Evolutionary conservation across 257 asterid genomes (phyloP), one percentile per base, ranked within the genome.

Genomic region (Solanum appendiculatum): DNA sequence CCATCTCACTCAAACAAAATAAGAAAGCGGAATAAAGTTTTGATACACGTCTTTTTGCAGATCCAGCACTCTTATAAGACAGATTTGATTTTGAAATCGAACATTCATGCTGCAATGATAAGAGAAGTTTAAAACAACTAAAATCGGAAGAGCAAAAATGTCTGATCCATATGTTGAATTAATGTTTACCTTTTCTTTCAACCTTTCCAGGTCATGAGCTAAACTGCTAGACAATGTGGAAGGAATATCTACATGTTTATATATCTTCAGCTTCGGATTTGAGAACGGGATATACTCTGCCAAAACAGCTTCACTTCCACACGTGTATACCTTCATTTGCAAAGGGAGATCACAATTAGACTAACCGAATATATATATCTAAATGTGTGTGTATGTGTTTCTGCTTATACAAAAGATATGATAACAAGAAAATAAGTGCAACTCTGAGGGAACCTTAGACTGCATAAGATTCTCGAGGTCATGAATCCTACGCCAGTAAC

Each of bases 391-490:
- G 18, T 72, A 20, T 34, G 25, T 12, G 7, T 40, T 42, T 3
- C 23, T 39, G 18, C 58, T 23, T 40, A n/a, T 13, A 40, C 36
- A 39, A n/a, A 39, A 40, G 34, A 75, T 25, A n/a, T 39, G 58
- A 14, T 12, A 12, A 40, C 6, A 40, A 74, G 11, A 74, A 73
- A 74, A 36, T 10, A 73, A 72, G 29, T 36, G 48, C 81, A 34
- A 36, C 25, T 42, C 48, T 42, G 27, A 58, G 64, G 27, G 60
- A 87, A 96, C 98, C 99, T 96, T 96, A 83, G 99, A 95, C 87
- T 94, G 88, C 98, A 96, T 92, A 39, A 95, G 95, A 64, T 90
- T 92, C 88, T 96, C 98, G 7, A 95, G 98, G 74, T 92, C 92
- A 0, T 77, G 84, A 11, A 96, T 96, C 87, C 86, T 91, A 64